Conservation (phyloP, 176 grass and related monocot genomes). For the Oryza coarctata region DNA sequence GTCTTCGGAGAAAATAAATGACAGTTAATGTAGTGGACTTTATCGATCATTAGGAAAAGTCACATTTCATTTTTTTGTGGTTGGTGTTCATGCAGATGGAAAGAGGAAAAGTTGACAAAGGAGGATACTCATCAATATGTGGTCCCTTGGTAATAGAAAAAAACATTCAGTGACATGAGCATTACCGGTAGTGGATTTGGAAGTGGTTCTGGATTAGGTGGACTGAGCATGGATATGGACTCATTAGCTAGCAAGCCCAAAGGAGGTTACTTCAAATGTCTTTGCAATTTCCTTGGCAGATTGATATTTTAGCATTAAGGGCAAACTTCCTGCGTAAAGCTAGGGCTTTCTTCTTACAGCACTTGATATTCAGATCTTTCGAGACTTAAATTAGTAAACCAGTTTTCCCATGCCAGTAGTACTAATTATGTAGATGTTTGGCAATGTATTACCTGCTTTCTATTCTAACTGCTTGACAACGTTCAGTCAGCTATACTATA, state of each 20-base stretch:
- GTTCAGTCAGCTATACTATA: neutral
- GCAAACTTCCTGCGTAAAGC: neutral
- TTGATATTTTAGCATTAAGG: neutral
- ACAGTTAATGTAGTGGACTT: neutral
- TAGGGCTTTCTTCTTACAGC: neutral
- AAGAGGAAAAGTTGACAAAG: slow-evolving; percentile 77
- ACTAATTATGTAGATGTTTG: neutral
- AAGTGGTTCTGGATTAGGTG: slow-evolving; percentile 66
- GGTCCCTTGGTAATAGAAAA: slow-evolving; percentile 67
- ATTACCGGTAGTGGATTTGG: slow-evolving; percentile 71
- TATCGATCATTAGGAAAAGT: neutral
- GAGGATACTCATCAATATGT: slow-evolving; percentile 72
- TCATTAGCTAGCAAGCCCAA: slow-evolving; percentile 66
- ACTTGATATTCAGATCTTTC: slow-evolving; percentile 10
- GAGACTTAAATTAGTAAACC: neutral
- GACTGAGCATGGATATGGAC: slow-evolving; percentile 60
- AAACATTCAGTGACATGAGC: slow-evolving; percentile 60
- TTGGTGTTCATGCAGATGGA: slow-evolving; percentile 55
- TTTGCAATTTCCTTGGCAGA: neutral
- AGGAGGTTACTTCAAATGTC: slow-evolving; percentile 25
- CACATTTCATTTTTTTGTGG: too few species aligned
- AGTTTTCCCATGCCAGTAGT: neutral
- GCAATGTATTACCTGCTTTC: neutral
- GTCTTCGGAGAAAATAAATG: neutral
- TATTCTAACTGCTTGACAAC: neutral